Evolutionary conservation across 768 basidiomycete genomes (phyloP).

Genomic region (Calocybe indica): DNA sequence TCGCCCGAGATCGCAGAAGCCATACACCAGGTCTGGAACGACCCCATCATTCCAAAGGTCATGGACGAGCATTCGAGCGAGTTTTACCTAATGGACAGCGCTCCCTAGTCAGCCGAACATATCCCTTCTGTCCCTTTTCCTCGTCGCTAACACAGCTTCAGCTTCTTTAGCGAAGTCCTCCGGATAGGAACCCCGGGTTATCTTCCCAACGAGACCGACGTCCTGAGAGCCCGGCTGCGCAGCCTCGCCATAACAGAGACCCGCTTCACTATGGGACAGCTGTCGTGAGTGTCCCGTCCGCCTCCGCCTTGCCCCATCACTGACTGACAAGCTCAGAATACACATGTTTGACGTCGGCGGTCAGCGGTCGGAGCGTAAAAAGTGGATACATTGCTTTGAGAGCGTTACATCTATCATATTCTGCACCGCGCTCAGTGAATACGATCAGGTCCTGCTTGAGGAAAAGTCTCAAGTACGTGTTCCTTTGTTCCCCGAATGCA

Average conservation of each 20-base stretch:
- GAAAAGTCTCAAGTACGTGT: constrained; percentile 54
- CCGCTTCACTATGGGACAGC: constrained; percentile 62
- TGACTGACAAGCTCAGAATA: constrained; percentile 24
- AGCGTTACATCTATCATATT: constrained; percentile 66
- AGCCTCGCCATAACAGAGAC: constrained; percentile 91
- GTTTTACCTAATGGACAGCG: constrained; percentile 94
- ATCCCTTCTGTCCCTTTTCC: neutral
- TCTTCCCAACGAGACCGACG: constrained; percentile 80
- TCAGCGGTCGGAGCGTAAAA: constrained; percentile 74
- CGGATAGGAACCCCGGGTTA: constrained; percentile 82
- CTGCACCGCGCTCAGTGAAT: constrained; percentile 67
- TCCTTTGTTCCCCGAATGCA: neutral
- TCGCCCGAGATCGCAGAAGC: constrained; percentile 63
- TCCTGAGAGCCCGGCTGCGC: constrained; percentile 83
- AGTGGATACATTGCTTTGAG: constrained; percentile 62
- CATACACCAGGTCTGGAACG: constrained; percentile 64
- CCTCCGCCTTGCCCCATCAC: neutral
- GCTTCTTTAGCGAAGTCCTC: constrained; percentile 83
- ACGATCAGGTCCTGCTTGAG: constrained; percentile 68
- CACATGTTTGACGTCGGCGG: constrained; percentile 80
- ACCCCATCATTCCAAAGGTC: constrained; percentile 54
- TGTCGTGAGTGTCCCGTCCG: constrained; percentile 38
- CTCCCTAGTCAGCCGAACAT: constrained; percentile 62
- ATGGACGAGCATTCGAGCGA: constrained; percentile 62
- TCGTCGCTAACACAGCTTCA: constrained; percentile 16